Conservation (phyloP, 345 rosid genomes). For the Capsella bursapastoris region DNA sequence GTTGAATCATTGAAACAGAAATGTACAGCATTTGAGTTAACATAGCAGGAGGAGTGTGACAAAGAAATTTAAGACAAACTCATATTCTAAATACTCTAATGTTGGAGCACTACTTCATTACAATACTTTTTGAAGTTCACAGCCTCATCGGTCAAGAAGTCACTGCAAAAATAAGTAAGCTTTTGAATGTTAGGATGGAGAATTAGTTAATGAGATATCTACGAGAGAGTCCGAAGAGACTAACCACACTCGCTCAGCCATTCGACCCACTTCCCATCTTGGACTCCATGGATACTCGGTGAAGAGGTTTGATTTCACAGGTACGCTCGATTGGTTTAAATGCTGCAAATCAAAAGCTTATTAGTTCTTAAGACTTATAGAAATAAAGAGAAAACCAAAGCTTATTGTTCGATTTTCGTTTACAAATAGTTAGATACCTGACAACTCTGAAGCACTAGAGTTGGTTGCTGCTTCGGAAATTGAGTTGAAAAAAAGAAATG, state of each 20-base stretch:
- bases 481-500: conserved; percentile 68
- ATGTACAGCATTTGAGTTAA: neutral
- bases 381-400: neutral
- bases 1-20: neutral
- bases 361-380: conserved; percentile 16
- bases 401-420: neutral
- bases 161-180: conserved; percentile 50
- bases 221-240: conserved; percentile 30
- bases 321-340: conserved; percentile 59
- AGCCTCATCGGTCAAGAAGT: conserved; percentile 73
- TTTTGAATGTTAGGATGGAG: neutral
- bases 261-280: conserved; percentile 79
- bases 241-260: conserved; percentile 88
- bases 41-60: neutral
- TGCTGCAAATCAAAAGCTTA: conserved; percentile 52
- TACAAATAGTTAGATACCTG: conserved; percentile 56
- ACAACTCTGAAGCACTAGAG: conserved; percentile 78
- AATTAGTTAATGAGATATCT: neutral
- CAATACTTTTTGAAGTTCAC: conserved; percentile 79
- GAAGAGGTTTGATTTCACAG: conserved; percentile 64
- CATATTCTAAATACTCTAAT: conserved; percentile 36
- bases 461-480: conserved; percentile 89
- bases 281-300: conserved; percentile 96
- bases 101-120: conserved; percentile 69
- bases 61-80: neutral